These are phyloP conservation scores for Cladobotryum protrusum DNA, from an alignment of 2,329 filamentous ascomycete genomes.

Conservation along the genomic window DNA sequence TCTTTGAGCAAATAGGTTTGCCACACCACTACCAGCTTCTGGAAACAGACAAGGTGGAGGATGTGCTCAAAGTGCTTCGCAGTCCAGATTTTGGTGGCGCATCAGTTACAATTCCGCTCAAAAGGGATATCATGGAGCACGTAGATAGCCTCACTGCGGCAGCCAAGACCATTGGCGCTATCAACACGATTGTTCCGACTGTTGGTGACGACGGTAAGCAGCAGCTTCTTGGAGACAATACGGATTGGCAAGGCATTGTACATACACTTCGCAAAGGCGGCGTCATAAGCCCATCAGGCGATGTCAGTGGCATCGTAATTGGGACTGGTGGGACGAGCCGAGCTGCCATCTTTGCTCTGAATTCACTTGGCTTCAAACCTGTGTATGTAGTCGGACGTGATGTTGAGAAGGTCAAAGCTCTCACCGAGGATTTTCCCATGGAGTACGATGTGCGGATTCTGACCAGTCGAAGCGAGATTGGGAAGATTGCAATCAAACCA, in stretches of 20 bases:
- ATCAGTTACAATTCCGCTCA: slow-evolving; percentile 92
- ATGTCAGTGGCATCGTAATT: slow-evolving; percentile 65
- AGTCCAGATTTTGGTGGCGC: slow-evolving; percentile 78
- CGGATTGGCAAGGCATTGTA: slow-evolving; percentile 91
- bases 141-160: slow-evolving; percentile 76
- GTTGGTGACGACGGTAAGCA: slow-evolving; percentile 31
- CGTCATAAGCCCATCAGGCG: slow-evolving; percentile 34
- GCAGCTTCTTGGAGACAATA: slow-evolving; percentile 78
- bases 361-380: slow-evolving; percentile 74
- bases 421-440: slow-evolving; percentile 66
- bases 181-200: slow-evolving; percentile 82
- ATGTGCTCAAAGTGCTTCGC: slow-evolving; percentile 61
- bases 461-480: slow-evolving; percentile 40
- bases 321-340: slow-evolving; percentile 89
- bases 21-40: slow-evolving; percentile 74
- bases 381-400: slow-evolving; percentile 85
- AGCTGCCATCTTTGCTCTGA: slow-evolving; percentile 82
- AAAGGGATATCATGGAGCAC: slow-evolving; percentile 76
- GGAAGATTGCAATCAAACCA: slow-evolving; percentile 42
- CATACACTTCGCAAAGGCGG: slow-evolving; percentile 68
- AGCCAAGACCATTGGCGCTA: slow-evolving; percentile 77
- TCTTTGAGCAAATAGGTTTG: slow-evolving; percentile 71
- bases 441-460: slow-evolving; percentile 67
- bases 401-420: slow-evolving; percentile 56
- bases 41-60: slow-evolving; percentile 62